Percentiles rank a stretch among this genome's conserved stretches.
phyloP scores from a whole-genome alignment of 495 filamentous ascomycete genomes.

The Lophiotrema nucula region DNA sequence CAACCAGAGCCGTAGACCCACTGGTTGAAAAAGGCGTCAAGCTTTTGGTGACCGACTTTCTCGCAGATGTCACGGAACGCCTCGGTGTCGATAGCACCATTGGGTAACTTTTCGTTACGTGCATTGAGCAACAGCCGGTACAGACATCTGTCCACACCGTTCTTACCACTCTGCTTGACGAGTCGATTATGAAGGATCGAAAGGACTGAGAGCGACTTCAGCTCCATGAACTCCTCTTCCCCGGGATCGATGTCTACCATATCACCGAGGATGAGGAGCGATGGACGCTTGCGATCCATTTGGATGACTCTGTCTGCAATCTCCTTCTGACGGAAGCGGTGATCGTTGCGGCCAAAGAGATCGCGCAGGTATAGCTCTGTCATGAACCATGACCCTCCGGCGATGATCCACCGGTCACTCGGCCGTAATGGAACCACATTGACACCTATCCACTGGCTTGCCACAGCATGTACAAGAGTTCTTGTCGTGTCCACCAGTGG shows the following conservation, averaged over 20 bases:
- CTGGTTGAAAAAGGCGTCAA: conserved; percentile 87
- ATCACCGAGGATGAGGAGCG: conserved; percentile 74
- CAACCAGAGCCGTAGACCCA: conserved; percentile 89
- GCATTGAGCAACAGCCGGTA: conserved; percentile 76
- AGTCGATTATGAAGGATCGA: conserved; percentile 90
- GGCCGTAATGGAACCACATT: conserved; percentile 77
- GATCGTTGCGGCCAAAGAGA: conserved; percentile 91
- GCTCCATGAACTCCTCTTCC: conserved; percentile 81
- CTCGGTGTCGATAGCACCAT: conserved; percentile 69
- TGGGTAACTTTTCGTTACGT: conserved; percentile 70
- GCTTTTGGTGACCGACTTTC: conserved; percentile 76
- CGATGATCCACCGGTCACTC: conserved; percentile 85
- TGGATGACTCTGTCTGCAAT: conserved; percentile 79
- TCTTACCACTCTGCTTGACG: conserved; percentile 78
- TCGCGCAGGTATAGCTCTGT: conserved; percentile 85
- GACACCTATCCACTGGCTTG: conserved; percentile 92
- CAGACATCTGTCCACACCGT: conserved; percentile 81
- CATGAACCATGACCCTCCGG: conserved; percentile 90
- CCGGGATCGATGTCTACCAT: conserved; percentile 75
- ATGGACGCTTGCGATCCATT: conserved; percentile 76
- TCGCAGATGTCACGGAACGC: conserved; percentile 80
- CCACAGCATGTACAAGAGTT: conserved; percentile 73
- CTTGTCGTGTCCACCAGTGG: conserved; percentile 75
- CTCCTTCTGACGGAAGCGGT: conserved; percentile 84
- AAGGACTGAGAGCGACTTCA: conserved; percentile 88